Conservation (phyloP, 1,139 yeast species). For the Kodamaea arcana region DNA sequence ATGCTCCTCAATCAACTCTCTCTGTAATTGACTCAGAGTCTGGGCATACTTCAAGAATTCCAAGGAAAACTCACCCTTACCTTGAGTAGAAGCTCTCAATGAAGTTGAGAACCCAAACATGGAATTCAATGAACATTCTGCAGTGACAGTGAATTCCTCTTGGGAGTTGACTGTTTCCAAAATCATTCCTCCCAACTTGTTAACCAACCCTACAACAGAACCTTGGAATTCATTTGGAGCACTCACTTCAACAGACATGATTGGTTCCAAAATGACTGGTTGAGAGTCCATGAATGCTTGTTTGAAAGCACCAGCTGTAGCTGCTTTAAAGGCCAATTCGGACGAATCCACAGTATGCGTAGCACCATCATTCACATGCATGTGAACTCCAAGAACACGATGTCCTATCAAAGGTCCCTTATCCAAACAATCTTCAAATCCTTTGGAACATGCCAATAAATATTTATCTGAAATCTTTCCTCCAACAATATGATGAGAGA, state of each 20-base stretch:
- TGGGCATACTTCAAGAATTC: conserved; percentile 93
- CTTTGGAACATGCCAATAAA: conserved; percentile 90
- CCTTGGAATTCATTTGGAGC: conserved; percentile 98
- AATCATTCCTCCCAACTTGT: conserved; percentile 89
- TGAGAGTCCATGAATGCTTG: conserved; percentile 81
- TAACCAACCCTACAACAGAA: conserved; percentile 81
- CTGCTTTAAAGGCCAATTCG: conserved; percentile 91
- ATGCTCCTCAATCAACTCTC: conserved; percentile 81
- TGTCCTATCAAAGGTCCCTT: conserved; percentile 98
- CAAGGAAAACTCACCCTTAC: conserved; percentile 95
- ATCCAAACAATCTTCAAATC: conserved; percentile 91
- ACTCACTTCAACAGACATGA: conserved; percentile 87
- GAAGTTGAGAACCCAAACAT: conserved; percentile 97
- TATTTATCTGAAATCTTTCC: conserved; percentile 96
- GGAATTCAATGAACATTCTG: conserved; percentile 91
- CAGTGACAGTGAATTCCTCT: conserved; percentile 89
- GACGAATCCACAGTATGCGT: conserved; percentile 97
- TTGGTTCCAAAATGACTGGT: conserved; percentile 92
- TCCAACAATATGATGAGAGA: conserved; percentile 87
- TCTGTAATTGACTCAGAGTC: conserved; percentile 86
- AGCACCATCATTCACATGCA: conserved; percentile 96
- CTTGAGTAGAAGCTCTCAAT: conserved; percentile 95
- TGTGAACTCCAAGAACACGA: conserved; percentile 83
- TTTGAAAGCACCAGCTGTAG: conserved; percentile 87
- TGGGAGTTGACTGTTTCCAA: conserved; percentile 90